Percentiles rank a stretch among this genome's conserved stretches.
These are phyloP conservation scores for Apostasia shenzhenica DNA, from an alignment of 106 monocot genomes.

Conservation along the genomic window DNA sequence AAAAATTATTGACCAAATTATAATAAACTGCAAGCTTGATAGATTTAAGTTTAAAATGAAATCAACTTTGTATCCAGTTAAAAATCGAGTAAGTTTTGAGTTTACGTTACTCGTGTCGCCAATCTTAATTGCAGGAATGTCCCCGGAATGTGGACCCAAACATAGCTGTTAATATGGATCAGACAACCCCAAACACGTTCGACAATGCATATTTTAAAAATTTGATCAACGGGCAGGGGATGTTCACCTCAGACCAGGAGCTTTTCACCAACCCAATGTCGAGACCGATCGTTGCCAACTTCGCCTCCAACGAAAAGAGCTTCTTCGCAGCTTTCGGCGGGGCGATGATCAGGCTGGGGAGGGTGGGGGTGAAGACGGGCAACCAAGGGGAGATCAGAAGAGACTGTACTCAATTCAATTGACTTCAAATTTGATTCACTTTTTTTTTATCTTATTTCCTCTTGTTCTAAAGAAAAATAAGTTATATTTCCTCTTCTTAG, in stretches of 20 bases:
- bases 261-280: slow-evolving; percentile 16
- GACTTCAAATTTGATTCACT: neutral
- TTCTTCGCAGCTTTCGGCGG: slow-evolving; percentile 16
- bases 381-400: slow-evolving; percentile 29
- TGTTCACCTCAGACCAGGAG: slow-evolving; percentile 32
- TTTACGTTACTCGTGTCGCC: no score
- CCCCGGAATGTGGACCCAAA: slow-evolving; percentile 10
- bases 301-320: slow-evolving; percentile 2
- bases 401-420: slow-evolving; percentile 30
- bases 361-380: slow-evolving; percentile 37
- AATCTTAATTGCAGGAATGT: neutral
- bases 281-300: slow-evolving; percentile 9
- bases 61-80: no score
- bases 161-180: slow-evolving; percentile 15
- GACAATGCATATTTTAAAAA: slow-evolving; percentile 31
- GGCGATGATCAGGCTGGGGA: slow-evolving; percentile 33
- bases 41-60: no score
- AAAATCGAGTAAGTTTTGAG: no score
- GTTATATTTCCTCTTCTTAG: neutral
- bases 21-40: no score
- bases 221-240: slow-evolving; percentile 19
- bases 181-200: slow-evolving; percentile 5
- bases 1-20: no score
- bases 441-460: neutral
- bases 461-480: neutral